Percentiles rank a stretch among this genome's conserved stretches.
Conservation (phyloP, 1,284 basidiomycete genomes). For the Puccinia coronata region DNA sequence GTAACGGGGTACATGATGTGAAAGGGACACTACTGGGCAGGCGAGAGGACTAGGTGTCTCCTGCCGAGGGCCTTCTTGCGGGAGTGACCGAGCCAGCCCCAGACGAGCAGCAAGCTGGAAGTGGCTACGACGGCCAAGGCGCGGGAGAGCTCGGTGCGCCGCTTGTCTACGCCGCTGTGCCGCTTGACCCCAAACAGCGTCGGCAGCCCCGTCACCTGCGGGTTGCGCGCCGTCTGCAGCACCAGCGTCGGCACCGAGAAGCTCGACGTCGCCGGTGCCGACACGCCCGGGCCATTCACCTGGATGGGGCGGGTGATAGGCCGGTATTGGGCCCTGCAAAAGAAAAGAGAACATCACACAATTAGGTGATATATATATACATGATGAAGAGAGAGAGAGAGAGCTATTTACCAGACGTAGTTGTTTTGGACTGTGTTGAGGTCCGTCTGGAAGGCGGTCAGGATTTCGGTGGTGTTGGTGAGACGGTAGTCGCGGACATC, state of each 20-base stretch:
- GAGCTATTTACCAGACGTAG: conserved; percentile 26
- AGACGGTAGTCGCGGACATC: conserved; percentile 37
- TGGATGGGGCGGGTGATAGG: conserved; percentile 15
- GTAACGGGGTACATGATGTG: too few relatives aligned
- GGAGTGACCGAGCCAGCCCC: not conserved
- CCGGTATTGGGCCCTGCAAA: conserved; percentile 26
- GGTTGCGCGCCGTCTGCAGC: conserved; percentile 32
- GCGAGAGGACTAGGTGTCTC: not conserved
- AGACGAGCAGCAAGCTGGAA: not conserved
- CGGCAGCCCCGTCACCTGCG: conserved; percentile 1
- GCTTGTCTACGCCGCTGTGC: conserved; percentile 14
- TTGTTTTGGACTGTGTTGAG: conserved; percentile 32
- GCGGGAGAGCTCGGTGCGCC: not conserved
- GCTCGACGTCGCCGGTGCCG: conserved; percentile 16
- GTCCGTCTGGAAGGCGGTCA: conserved; percentile 31
- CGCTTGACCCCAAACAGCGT: conserved; percentile 28
- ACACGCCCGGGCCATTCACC: conserved; percentile 25
- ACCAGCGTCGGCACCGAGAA: conserved; percentile 13
- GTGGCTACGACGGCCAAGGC: not conserved
- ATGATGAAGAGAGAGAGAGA: not conserved
- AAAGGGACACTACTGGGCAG: too few relatives aligned
- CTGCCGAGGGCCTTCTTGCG: not conserved
- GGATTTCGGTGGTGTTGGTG: conserved; percentile 18
- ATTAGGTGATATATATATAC: too few relatives aligned
- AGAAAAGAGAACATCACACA: too few relatives aligned